Evolutionary conservation across 345 rosid species (phyloP), one percentile per base, ranked within the genome.

Genomic region (Salix udensis): DNA sequence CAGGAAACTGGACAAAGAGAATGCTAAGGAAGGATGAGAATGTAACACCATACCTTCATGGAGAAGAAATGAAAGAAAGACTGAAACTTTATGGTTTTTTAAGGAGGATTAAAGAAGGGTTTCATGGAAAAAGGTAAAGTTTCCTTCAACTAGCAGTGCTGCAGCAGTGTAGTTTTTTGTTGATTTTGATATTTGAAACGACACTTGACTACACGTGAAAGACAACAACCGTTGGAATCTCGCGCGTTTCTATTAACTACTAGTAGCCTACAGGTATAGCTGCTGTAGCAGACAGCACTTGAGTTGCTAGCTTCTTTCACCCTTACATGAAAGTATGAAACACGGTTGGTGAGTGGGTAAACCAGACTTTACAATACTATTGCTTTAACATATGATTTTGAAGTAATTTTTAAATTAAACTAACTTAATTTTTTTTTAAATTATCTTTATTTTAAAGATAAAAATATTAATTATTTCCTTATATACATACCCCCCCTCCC

Each of bases 241-340:
- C 66, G 66, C 74, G 74, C 65, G 74, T 72, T 72, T 52, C n/a
- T 55, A n/a, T 72, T 72, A 72, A 72, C 65, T 13, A 39, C 67
- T 44, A 44, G 50, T 44, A 44, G 50, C 16, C 16, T 44, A 44
- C 50, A 12, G 13, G 50, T 4, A 44, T 44, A 44, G 50, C 50
- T 34, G 6, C 37, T 34, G 37, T 34, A 5, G 37, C 37, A 34
- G 37, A 34, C 37, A 34, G 37, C 37, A 34, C 37, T 34, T 34
- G 37, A 4, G 37, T 5, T 34, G 37, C 37, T 34, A 4, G 37
- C 37, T 34, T 34, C 37, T 34, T 34, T 34, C 37, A 34, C 37
- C 37, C 37, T 5, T 31, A 4, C 34, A 31, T 31, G 34, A 31
- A 31, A 34, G 4, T 31, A 4, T 31, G 34, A 31, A 31, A 34